phyloP scores from a whole-genome alignment of 2,329 filamentous ascomycete species.

The Exserohilum turcica region DNA sequence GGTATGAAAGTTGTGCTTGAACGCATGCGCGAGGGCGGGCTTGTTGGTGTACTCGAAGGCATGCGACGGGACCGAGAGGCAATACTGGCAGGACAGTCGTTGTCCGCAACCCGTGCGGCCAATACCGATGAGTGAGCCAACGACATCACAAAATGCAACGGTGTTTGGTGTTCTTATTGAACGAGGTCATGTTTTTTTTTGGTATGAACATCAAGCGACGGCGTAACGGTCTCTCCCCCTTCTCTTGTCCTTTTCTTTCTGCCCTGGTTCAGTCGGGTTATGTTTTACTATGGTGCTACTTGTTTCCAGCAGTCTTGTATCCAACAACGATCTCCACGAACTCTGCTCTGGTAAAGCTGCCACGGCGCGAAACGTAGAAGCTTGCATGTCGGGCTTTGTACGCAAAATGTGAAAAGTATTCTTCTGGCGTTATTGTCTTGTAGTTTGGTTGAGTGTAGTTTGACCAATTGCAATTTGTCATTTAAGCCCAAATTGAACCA shows the following conservation, averaged over 20 bases:
- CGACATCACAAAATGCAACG: background rate
- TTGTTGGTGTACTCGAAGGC: slow-evolving; percentile 72
- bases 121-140: slow-evolving; percentile 29
- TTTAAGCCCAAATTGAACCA: too few species aligned
- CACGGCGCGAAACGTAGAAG: background rate
- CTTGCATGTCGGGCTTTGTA: too few species aligned
- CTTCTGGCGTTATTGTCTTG: background rate
- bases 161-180: background rate
- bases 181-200: slow-evolving; percentile 17
- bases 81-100: slow-evolving; percentile 34
- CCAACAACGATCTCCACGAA: background rate
- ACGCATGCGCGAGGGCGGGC: slow-evolving; percentile 67
- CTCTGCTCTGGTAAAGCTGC: background rate
- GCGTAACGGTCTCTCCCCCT: slow-evolving; percentile 35
- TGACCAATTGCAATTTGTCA: background rate
- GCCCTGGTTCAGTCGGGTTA: slow-evolving; percentile 8
- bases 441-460: background rate
- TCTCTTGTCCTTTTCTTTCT: slow-evolving; percentile 3
- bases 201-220: slow-evolving; percentile 37
- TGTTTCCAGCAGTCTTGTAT: background rate
- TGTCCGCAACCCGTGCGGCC: slow-evolving; percentile 19
- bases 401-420: background rate
- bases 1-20: slow-evolving; percentile 84
- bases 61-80: slow-evolving; percentile 66
- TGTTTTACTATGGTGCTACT: slow-evolving; percentile 27